These are phyloP conservation scores for Sporothrix brasiliensis DNA, from an alignment of 2,329 filamentous ascomycete species.

Conservation along the genomic window DNA sequence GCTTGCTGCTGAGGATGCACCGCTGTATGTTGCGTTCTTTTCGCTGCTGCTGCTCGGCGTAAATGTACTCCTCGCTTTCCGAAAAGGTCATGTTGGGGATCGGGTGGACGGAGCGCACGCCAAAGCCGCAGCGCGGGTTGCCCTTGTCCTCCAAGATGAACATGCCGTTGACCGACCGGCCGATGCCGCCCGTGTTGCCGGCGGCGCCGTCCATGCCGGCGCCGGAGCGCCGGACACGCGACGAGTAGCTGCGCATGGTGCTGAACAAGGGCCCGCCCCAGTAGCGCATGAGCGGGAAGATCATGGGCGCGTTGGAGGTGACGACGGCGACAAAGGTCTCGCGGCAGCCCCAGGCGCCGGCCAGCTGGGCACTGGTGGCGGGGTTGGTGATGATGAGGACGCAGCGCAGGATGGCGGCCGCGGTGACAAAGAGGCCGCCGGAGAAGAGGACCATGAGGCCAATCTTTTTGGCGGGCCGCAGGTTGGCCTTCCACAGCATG, in stretches of 20 bases:
- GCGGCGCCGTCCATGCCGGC: background rate
- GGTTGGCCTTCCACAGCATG: conserved; percentile 57
- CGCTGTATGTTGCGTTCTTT: background rate
- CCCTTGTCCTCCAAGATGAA: conserved; percentile 40
- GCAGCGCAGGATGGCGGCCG: conserved; percentile 57
- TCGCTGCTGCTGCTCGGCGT: conserved; percentile 30
- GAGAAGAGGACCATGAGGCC: conserved; percentile 58
- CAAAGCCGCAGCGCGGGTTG: conserved; percentile 39
- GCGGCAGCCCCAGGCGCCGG: conserved; percentile 46
- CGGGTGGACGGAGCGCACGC: conserved; percentile 39
- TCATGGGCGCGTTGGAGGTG: conserved; percentile 38
- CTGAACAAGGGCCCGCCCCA: conserved; percentile 32
- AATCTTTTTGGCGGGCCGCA: conserved; percentile 55
- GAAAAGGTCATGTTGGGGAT: conserved; percentile 39
- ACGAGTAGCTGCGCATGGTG: conserved; percentile 22
- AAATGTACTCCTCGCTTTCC: conserved; percentile 40
- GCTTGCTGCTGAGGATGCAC: background rate
- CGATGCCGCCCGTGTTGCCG: conserved; percentile 24
- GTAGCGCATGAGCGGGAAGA: conserved; percentile 36
- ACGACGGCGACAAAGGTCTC: conserved; percentile 39
- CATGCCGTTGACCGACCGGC: conserved; percentile 31
- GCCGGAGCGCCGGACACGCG: conserved; percentile 23
- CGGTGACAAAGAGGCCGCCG: conserved; percentile 59
- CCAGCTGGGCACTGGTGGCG: conserved; percentile 44
- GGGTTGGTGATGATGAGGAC: conserved; percentile 52